A percentile compares a stretch with the other conserved stretches of the same genome.
phyloP scores from a whole-genome alignment of 2,329 filamentous ascomycete genomes.

The Penicillium sp. region DNA sequence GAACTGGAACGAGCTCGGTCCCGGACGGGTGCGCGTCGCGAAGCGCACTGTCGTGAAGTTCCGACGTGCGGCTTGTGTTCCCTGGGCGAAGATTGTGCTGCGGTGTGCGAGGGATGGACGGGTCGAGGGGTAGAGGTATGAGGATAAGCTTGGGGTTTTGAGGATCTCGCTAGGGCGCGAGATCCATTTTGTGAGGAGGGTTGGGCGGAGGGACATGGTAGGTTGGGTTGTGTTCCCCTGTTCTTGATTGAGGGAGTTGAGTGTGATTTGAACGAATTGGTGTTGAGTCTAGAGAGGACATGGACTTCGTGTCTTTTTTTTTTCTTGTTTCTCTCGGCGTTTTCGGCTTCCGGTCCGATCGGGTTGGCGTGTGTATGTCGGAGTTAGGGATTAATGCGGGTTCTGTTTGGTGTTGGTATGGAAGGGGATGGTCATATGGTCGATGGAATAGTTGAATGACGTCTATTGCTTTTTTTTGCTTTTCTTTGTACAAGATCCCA shows the following conservation, averaged over 20 bases:
- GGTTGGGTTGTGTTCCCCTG: neutral
- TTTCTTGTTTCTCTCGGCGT: conserved; percentile 8
- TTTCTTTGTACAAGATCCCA: neutral
- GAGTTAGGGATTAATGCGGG: conserved; percentile 2
- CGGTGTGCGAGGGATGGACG: conserved; percentile 2
- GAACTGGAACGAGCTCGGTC: conserved; percentile 1
- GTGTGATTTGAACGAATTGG: neutral
- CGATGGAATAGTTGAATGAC: neutral
- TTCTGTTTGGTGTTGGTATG: neutral
- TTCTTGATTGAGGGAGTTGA: neutral
- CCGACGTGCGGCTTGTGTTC: conserved; percentile 1
- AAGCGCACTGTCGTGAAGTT: neutral
- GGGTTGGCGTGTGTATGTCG: conserved; percentile 1
- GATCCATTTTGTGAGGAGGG: conserved; percentile 24
- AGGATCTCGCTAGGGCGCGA: conserved; percentile 17
- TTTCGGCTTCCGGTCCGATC: conserved; percentile 13
- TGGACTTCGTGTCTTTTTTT: neutral
- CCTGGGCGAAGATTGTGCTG: conserved; percentile 1
- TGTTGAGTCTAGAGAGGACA: neutral
- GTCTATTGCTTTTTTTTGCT: neutral
- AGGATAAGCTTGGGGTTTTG: conserved; percentile 4
- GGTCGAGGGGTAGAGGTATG: neutral
- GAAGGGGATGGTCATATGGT: neutral
- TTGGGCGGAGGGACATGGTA: conserved; percentile 15
- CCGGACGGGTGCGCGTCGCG: neutral